These are phyloP conservation scores for Piper longum DNA, from an alignment of 164 flowering plant genomes.

Conservation along the genomic window DNA sequence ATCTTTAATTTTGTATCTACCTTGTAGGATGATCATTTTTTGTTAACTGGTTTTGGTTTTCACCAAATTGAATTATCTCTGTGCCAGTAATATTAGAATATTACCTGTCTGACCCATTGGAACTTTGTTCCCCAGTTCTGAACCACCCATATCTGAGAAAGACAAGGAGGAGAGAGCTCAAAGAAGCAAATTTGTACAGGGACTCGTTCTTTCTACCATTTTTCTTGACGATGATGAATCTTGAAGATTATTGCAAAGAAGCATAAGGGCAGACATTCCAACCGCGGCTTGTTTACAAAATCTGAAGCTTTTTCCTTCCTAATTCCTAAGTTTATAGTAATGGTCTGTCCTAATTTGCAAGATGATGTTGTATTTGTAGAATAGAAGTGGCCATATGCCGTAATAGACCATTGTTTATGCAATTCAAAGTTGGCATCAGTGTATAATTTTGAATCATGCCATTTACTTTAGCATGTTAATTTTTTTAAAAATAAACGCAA, in stretches of 20 bases:
- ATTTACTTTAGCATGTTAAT: background rate
- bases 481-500: background rate
- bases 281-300: background rate
- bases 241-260: background rate
- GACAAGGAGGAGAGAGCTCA: slow-evolving; percentile 45
- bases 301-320: background rate
- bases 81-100: background rate
- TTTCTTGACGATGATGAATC: slow-evolving; percentile 22
- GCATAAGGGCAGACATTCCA: background rate
- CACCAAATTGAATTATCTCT: background rate
- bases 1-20: background rate
- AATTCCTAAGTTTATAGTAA: background rate
- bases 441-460: background rate
- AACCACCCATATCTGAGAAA: slow-evolving; percentile 26
- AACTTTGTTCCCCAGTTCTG: slow-evolving; percentile 4
- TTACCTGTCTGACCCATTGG: background rate
- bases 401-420: background rate
- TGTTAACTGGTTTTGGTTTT: background rate
- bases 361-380: background rate
- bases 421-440: background rate
- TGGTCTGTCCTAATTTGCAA: background rate
- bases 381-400: background rate
- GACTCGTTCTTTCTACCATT: slow-evolving; percentile 51
- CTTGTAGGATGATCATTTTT: background rate
- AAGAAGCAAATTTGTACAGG: slow-evolving; percentile 51